Evolutionary conservation across 768 basidiomycete genomes (phyloP).

Genomic region (Leucosporidium scottii): DNA sequence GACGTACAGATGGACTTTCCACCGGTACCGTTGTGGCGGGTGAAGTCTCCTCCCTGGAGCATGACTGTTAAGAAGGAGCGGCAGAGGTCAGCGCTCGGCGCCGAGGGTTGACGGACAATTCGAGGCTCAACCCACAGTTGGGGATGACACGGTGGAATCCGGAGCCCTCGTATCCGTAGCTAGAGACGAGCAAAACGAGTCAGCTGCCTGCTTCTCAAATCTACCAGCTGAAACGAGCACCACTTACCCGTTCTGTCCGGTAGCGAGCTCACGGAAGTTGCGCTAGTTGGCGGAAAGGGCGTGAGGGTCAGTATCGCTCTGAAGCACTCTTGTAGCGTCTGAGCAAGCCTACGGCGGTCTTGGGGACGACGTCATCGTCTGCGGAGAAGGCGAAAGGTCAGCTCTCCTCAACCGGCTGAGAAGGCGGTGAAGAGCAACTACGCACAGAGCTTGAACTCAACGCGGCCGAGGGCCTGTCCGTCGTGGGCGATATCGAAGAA

Average conservation of each 20-base stretch:
- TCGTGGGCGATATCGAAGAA: slow-evolving; percentile 51
- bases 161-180: slow-evolving; percentile 55
- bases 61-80: slow-evolving; percentile 25
- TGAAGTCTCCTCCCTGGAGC: slow-evolving; percentile 92
- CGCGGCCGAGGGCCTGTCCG: slow-evolving; percentile 56
- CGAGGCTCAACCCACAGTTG: slow-evolving; percentile 12
- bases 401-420: background rate
- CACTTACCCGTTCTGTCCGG: slow-evolving; percentile 54
- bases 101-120: background rate
- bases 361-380: slow-evolving; percentile 69
- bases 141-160: slow-evolving; percentile 42
- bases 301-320: slow-evolving; percentile 35
- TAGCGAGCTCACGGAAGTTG: slow-evolving; percentile 85
- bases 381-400: background rate
- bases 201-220: background rate
- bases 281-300: slow-evolving; percentile 12
- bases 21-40: slow-evolving; percentile 45
- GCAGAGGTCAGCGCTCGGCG: slow-evolving; percentile 34
- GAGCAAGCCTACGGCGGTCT: slow-evolving; percentile 60
- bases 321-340: slow-evolving; percentile 32
- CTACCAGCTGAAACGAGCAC: no score
- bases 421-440: slow-evolving; percentile 59
- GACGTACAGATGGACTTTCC: slow-evolving; percentile 31
- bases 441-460: slow-evolving; percentile 82
- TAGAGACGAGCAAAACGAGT: slow-evolving; percentile 43